Evolutionary conservation across 768 basidiomycete species (phyloP).

Genomic region (Serendipita sp.): DNA sequence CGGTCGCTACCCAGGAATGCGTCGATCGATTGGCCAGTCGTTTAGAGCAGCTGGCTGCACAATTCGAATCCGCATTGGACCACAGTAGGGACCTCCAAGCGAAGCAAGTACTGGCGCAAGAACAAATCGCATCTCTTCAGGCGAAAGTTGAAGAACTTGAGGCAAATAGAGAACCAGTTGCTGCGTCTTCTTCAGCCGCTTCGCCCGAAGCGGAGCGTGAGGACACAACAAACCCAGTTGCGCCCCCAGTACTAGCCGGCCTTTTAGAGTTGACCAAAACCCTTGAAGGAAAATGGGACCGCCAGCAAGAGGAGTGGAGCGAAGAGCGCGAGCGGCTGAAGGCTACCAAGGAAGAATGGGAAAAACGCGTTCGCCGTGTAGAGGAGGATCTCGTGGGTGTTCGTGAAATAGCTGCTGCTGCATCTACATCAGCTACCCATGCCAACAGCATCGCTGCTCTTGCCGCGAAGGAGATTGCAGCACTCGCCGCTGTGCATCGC

Average conservation of each 20-base stretch:
- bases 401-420: neutral
- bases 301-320: conserved; percentile 68
- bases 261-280: conserved; percentile 58
- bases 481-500: neutral
- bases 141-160: conserved; percentile 50
- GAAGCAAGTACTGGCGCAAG: conserved; percentile 63
- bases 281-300: conserved; percentile 66
- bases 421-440: neutral
- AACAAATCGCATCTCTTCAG: conserved; percentile 54
- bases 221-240: conserved; percentile 7
- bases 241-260: conserved; percentile 31
- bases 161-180: neutral
- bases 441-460: neutral
- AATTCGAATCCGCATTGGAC: conserved; percentile 61
- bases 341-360: conserved; percentile 70
- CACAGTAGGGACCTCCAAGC: conserved; percentile 57
- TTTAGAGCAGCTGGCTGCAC: conserved; percentile 44
- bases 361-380: conserved; percentile 37
- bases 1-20: conserved; percentile 8
- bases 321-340: conserved; percentile 62
- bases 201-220: neutral
- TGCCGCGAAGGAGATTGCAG: neutral
- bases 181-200: neutral
- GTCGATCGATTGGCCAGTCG: conserved; percentile 43
- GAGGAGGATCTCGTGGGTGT: conserved; percentile 35